Conservation (phyloP, 1,284 basidiomycete genomes). For the Ustilago nuda region DNA sequence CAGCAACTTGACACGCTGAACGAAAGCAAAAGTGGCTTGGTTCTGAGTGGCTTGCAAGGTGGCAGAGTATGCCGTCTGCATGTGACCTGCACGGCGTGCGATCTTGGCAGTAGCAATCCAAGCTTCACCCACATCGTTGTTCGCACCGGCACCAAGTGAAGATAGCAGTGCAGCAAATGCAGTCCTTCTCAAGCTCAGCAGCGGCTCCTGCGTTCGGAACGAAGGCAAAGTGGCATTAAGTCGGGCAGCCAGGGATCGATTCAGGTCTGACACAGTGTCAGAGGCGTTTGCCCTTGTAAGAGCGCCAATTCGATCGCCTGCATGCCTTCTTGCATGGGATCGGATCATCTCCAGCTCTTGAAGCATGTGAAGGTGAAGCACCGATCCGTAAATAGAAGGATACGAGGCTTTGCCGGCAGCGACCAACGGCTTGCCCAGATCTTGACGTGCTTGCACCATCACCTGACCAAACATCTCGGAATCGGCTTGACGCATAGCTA, state of each 20-base stretch:
- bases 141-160: conserved; percentile 8
- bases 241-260: conserved; percentile 74
- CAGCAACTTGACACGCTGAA: conserved; percentile 90
- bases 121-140: conserved; percentile 70
- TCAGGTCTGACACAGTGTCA: conserved; percentile 47
- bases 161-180: conserved; percentile 75
- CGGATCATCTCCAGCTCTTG: conserved; percentile 84
- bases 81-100: conserved; percentile 92
- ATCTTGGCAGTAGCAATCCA: conserved; percentile 96
- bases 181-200: conserved; percentile 88
- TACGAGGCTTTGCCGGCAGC: conserved; percentile 81
- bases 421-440: conserved; percentile 83
- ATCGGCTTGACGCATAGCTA: conserved; percentile 78
- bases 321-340: conserved; percentile 23
- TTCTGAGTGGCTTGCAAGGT: conserved; percentile 88
- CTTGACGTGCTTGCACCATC: conserved; percentile 78
- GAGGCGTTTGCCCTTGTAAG: conserved; percentile 70
- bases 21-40: conserved; percentile 82
- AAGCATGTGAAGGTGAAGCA: conserved; percentile 86
- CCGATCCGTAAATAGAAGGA: conserved; percentile 85
- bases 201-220: conserved; percentile 89
- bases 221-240: conserved; percentile 85
- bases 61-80: conserved; percentile 96
- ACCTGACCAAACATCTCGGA: conserved; percentile 63
- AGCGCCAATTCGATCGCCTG: conserved; percentile 19